Evolutionary conservation across 2,329 filamentous ascomycete species (phyloP), one percentile per base, ranked within the genome.

Genomic region (Botrytis hyacinthi): DNA sequence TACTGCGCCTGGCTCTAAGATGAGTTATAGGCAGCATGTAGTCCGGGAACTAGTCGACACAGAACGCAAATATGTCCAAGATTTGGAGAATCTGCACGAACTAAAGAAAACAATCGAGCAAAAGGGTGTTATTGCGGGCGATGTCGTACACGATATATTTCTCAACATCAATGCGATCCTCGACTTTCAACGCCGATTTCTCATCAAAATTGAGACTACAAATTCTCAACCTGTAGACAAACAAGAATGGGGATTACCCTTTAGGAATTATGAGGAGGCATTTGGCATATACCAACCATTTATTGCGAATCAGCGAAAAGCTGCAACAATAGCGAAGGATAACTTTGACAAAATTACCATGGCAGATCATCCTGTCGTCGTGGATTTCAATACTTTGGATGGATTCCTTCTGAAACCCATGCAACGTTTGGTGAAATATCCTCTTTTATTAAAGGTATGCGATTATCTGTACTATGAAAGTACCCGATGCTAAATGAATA

Each of bases 201-300:
- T 99, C 66, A 98, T 99, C 79, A 92, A 94, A 72, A 93, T 99
- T 76, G 96, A 99, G 84, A 97, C 97, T 42, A 97, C 95, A 54
- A 97, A 98, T 80, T 94, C 93, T 5, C 89, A 94, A 83, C 88
- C 93, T 0, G 87, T 91, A 75, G 84, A 87, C 6, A 86, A 89
- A 75, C 96, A 99, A 82, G 92, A 95, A 81, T 99, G 96, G 96
- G 96, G 96, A n/a, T 87, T 90, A n/a, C 89, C 97, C 0, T 98
- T 98, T 80, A 88, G 92, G 22, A 86, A 90, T 22, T 94, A 95
- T 80, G 93, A 96, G 81, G 93, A 96, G 74, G 89, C 91, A 0
- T 98, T 99, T 82, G 90, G 92, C 75, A 95, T 97, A 74, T 99
- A 99, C 81, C 93, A 97, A 79, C 95, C 95, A 2, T 99, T 98